Conservation (phyloP, 2,329 filamentous ascomycete genomes). For the Ophiocordyceps camponoti-saundersi region DNA sequence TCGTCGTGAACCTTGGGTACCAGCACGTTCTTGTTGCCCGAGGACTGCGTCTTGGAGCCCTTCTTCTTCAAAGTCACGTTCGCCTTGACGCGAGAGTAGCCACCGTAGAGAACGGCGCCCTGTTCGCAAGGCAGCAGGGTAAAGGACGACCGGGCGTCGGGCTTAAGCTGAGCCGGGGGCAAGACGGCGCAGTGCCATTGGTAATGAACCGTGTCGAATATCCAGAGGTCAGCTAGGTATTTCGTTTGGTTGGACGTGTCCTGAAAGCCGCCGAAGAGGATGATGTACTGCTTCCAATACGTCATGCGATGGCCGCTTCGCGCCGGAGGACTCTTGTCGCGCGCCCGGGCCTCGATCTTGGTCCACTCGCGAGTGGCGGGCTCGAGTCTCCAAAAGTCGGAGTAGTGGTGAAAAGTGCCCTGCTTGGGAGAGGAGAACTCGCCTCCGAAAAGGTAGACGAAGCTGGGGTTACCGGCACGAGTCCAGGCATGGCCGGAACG, state of each 20-base stretch:
- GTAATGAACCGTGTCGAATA: conserved; percentile 83
- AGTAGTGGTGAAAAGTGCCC: conserved; percentile 98
- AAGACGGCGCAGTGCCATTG: conserved; percentile 66
- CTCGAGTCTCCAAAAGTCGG: conserved; percentile 92
- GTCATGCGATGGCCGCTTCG: conserved; percentile 92
- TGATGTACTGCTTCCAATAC: conserved; percentile 90
- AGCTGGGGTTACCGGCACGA: conserved; percentile 65
- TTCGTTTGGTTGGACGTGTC: conserved; percentile 91
- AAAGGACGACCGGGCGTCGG: conserved; percentile 82
- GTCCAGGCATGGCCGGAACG: conserved; percentile 92
- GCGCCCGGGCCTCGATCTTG: conserved; percentile 63
- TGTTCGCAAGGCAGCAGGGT: conserved; percentile 80
- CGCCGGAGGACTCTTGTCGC: conserved; percentile 65
- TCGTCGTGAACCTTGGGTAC: conserved; percentile 88
- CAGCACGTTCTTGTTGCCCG: conserved; percentile 53
- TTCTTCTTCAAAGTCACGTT: conserved; percentile 44
- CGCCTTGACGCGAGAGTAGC: conserved; percentile 81
- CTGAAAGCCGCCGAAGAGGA: conserved; percentile 93
- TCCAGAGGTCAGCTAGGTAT: conserved; percentile 85
- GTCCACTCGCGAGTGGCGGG: conserved; percentile 77
- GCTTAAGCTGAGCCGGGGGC: conserved; percentile 66
- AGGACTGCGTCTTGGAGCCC: conserved; percentile 36
- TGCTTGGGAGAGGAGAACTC: conserved; percentile 96
- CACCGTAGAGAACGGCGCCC: conserved; percentile 80
- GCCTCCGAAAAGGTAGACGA: conserved; percentile 85